Percentiles rank a stretch among this genome's conserved stretches.
These are phyloP conservation scores for Anacardium occidentale DNA, from an alignment of 345 rosid species.

Conservation along the genomic window DNA sequence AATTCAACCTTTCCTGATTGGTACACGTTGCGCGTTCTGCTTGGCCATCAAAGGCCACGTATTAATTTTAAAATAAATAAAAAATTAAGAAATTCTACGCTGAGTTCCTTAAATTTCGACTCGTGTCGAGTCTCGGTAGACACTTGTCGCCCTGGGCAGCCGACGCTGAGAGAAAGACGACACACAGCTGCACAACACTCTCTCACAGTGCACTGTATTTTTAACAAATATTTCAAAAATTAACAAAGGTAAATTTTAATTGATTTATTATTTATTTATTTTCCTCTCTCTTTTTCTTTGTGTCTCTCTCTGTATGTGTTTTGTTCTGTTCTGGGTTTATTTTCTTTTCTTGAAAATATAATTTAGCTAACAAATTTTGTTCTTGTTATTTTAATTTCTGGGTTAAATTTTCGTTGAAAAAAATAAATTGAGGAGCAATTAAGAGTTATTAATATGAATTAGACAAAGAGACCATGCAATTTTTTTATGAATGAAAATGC, in stretches of 20 bases:
- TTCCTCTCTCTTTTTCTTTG: not conserved
- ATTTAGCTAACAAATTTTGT: not conserved
- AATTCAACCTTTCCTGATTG: too few relatives aligned
- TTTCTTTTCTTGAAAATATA: not conserved
- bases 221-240: conserved; percentile 8
- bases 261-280: not conserved
- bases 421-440: not conserved
- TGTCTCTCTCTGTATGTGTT: not conserved
- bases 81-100: not conserved
- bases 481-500: too few relatives aligned
- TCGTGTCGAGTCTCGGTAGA: conserved; percentile 61
- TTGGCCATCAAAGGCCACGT: not conserved
- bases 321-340: not conserved
- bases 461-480: too few relatives aligned
- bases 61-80: not conserved
- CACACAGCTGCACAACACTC: conserved; percentile 23
- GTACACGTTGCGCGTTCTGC: too few relatives aligned
- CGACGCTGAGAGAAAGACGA: conserved; percentile 30
- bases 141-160: conserved; percentile 79
- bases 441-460: not conserved
- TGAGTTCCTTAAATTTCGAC: conserved; percentile 54
- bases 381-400: not conserved
- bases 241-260: conserved; percentile 26
- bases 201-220: conserved; percentile 11
- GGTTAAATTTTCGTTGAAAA: not conserved